Evolutionary conservation across 169 alveolate species (phyloP).

Genomic region (Eimeria acervulina): DNA sequence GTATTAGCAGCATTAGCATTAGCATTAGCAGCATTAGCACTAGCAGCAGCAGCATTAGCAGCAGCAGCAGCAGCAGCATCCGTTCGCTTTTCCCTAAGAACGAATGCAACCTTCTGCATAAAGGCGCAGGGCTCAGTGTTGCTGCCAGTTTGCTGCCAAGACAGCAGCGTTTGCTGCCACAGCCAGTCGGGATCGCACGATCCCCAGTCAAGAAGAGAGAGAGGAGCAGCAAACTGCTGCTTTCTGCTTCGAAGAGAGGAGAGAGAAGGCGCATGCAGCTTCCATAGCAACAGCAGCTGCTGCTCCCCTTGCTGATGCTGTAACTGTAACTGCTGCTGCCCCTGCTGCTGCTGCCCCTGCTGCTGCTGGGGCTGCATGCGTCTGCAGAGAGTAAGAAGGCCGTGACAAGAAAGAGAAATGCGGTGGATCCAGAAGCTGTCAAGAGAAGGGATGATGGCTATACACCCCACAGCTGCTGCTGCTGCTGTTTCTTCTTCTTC

Average conservation of each 20-base stretch:
- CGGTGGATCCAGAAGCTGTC: slow-evolving; percentile 21
- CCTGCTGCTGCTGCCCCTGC: slow-evolving; percentile 47
- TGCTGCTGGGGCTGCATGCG: background rate
- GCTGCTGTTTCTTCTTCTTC: background rate
- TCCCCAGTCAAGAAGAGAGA: background rate
- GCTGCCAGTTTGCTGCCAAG: background rate
- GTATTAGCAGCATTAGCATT: background rate
- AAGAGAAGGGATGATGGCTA: slow-evolving; percentile 1
- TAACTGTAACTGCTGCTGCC: background rate
- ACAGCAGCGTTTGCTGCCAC: slow-evolving; percentile 14
- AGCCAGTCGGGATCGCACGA: background rate
- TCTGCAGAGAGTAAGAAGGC: slow-evolving; percentile 32
- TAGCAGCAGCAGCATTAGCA: background rate
- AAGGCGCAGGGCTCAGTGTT: background rate
- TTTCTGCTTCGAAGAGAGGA: background rate
- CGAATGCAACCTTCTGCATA: background rate
- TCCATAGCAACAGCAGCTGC: background rate
- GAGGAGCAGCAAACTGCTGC: background rate
- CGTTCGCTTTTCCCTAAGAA: background rate
- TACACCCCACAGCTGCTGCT: slow-evolving; percentile 21
- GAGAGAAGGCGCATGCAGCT: background rate
- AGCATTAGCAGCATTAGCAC: background rate
- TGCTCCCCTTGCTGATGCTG: background rate
- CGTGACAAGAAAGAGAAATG: slow-evolving; percentile 18
- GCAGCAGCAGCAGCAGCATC: slow-evolving; percentile 13